A percentile compares a stretch with the other conserved stretches of the same genome.
These are phyloP conservation scores for Verticillium nubilum DNA, from an alignment of 2,329 filamentous ascomycete genomes.

Conservation along the genomic window DNA sequence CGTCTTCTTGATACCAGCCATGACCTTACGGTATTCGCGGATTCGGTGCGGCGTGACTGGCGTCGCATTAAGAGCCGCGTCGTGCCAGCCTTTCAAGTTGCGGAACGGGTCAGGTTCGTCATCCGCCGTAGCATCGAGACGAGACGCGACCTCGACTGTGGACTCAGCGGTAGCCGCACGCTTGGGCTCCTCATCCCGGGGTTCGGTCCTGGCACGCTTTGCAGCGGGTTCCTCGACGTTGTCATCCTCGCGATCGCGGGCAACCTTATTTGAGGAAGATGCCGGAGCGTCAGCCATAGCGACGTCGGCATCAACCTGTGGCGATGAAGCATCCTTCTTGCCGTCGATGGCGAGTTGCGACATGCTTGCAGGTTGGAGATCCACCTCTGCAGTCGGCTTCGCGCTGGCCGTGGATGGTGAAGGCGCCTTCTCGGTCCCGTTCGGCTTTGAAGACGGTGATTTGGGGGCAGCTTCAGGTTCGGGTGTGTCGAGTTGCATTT, in stretches of 20 bases:
- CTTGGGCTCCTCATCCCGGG: conserved; percentile 35
- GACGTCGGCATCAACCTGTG: conserved; percentile 27
- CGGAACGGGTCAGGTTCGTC: conserved; percentile 16
- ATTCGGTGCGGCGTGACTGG: conserved; percentile 37
- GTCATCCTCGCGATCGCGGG: conserved; percentile 76
- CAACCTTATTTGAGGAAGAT: conserved; percentile 49
- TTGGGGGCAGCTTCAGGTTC: background rate
- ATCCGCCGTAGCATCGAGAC: conserved; percentile 15
- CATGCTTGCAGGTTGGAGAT: conserved; percentile 28
- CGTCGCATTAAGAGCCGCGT: conserved; percentile 34
- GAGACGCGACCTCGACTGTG: conserved; percentile 6
- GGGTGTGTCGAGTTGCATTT: conserved; percentile 7
- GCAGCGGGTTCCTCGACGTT: conserved; percentile 59
- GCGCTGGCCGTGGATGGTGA: conserved; percentile 1
- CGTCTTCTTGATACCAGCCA: conserved; percentile 79
- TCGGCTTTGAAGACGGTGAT: background rate
- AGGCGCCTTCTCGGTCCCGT: background rate
- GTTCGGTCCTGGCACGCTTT: conserved; percentile 75
- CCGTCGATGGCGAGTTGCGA: conserved; percentile 32
- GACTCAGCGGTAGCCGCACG: conserved; percentile 38
- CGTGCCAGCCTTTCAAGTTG: conserved; percentile 23
- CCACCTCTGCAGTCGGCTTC: conserved; percentile 24
- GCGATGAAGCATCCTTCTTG: background rate
- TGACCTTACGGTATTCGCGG: conserved; percentile 57
- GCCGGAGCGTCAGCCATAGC: conserved; percentile 49